Percentiles rank a stretch among this genome's conserved stretches.
These are phyloP conservation scores for Chlorella sp. DNA, from an alignment of 139 green algal species.

Conservation along the genomic window DNA sequence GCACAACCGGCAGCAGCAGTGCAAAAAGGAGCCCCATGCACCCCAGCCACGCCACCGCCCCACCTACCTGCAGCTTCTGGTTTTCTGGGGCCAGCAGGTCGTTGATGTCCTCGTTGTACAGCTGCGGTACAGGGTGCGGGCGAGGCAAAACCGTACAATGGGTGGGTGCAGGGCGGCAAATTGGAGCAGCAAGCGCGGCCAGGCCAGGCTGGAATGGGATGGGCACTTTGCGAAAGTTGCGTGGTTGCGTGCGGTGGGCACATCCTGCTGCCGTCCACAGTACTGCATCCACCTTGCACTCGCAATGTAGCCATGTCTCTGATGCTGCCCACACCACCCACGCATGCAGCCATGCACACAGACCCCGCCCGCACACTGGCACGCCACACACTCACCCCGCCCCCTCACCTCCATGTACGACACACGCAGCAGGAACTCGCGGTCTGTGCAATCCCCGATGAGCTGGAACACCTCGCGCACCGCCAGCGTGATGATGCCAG, in stretches of 20 bases:
- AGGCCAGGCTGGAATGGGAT: too few relatives aligned
- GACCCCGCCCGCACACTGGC: neutral
- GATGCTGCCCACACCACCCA: neutral
- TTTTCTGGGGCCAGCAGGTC: constrained; percentile 89
- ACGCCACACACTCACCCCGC: neutral
- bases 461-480: constrained; percentile 78
- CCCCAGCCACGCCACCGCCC: neutral
- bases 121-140: constrained; percentile 52
- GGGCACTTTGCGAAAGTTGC: too few relatives aligned
- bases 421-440: constrained; percentile 94
- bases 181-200: neutral
- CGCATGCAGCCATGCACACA: neutral
- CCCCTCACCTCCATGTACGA: constrained; percentile 95
- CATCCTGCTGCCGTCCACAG: too few relatives aligned
- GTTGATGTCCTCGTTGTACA: constrained; percentile 99
- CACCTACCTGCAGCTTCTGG: constrained; percentile 68
- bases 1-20: neutral
- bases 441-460: constrained; percentile 66
- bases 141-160: neutral
- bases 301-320: neutral
- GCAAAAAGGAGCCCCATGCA: too few relatives aligned
- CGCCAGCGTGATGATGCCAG: constrained; percentile 82
- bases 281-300: too few relatives aligned
- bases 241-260: too few relatives aligned
- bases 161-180: neutral